Evolutionary conservation across 306 rosid genomes (phyloP).

Genomic region (Pterocarpus santalinus): DNA sequence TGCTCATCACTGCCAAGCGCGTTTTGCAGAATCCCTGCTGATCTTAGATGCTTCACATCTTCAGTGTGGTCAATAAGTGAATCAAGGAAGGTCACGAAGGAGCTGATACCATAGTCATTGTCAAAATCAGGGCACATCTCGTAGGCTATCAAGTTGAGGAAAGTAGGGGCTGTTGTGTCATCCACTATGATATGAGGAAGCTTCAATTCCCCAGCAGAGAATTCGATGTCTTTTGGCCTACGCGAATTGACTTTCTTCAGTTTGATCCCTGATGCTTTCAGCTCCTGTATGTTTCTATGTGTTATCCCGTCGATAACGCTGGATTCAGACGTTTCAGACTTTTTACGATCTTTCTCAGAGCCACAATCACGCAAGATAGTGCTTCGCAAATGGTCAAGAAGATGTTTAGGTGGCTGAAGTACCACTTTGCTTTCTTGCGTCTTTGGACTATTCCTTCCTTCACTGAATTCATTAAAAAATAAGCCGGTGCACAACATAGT

Average conservation of each 20-base stretch:
- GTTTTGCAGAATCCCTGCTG: slow-evolving; percentile 43
- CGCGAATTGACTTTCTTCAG: background rate
- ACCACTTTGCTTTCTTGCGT: no score
- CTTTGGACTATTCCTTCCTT: no score
- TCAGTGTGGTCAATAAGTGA: slow-evolving; percentile 52
- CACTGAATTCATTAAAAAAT: no score
- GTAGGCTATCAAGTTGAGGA: slow-evolving; percentile 31
- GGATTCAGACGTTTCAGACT: no score
- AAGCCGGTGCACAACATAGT: no score
- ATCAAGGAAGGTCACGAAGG: slow-evolving; percentile 45
- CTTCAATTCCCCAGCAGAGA: background rate
- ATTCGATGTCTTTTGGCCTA: background rate
- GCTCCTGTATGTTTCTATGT: slow-evolving; percentile 40
- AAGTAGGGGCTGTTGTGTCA: slow-evolving; percentile 18
- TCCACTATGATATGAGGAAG: slow-evolving; percentile 32
- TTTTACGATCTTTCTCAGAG: no score
- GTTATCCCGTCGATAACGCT: background rate
- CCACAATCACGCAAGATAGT: no score
- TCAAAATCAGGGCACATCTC: slow-evolving; percentile 51
- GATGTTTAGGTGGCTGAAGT: no score
- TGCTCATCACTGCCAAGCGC: slow-evolving; percentile 52
- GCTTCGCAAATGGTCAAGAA: no score
- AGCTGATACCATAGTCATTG: slow-evolving; percentile 45
- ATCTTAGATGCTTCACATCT: slow-evolving; percentile 1
- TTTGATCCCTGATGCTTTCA: slow-evolving; percentile 34